These are phyloP conservation scores for Claviceps sp. DNA, from an alignment of 2,329 filamentous ascomycete genomes.

Conservation along the genomic window DNA sequence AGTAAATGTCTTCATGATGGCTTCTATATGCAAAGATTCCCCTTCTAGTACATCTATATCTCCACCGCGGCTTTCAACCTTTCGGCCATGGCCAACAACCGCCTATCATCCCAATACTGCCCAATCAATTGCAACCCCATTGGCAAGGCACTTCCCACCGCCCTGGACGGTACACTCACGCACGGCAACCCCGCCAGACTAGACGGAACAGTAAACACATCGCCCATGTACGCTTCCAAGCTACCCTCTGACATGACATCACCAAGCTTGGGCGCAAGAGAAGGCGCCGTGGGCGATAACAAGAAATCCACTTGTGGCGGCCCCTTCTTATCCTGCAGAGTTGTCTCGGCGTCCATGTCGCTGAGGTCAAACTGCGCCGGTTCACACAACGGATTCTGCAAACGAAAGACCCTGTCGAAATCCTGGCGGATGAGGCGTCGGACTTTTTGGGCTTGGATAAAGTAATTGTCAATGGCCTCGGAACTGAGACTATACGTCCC, in stretches of 20 bases:
- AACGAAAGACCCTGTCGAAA: constrained; percentile 66
- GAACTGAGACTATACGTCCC: constrained; percentile 86
- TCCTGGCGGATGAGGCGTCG: constrained; percentile 73
- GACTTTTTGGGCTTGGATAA: constrained; percentile 82
- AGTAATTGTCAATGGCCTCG: constrained; percentile 89
- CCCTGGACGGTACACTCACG: constrained; percentile 56
- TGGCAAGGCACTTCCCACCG: constrained; percentile 19
- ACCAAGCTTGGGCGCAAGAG: constrained; percentile 51
- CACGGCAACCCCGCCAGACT: constrained; percentile 85
- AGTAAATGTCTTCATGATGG: neutral
- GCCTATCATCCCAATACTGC: constrained; percentile 65
- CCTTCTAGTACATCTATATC: constrained; percentile 8
- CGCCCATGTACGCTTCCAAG: constrained; percentile 78
- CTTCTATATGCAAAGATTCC: neutral
- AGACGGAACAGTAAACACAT: constrained; percentile 90
- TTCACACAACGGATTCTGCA: constrained; percentile 53
- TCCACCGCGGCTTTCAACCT: constrained; percentile 19
- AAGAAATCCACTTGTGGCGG: constrained; percentile 68
- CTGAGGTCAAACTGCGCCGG: constrained; percentile 41
- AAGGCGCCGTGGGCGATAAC: constrained; percentile 76
- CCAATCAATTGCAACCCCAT: constrained; percentile 62
- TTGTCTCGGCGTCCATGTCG: constrained; percentile 41
- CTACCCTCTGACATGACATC: constrained; percentile 41
- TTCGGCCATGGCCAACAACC: constrained; percentile 46
- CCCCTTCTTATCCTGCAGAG: constrained; percentile 41